Conservation (phyloP, 208 protist genomes). For the Leptomonas seymouri region DNA sequence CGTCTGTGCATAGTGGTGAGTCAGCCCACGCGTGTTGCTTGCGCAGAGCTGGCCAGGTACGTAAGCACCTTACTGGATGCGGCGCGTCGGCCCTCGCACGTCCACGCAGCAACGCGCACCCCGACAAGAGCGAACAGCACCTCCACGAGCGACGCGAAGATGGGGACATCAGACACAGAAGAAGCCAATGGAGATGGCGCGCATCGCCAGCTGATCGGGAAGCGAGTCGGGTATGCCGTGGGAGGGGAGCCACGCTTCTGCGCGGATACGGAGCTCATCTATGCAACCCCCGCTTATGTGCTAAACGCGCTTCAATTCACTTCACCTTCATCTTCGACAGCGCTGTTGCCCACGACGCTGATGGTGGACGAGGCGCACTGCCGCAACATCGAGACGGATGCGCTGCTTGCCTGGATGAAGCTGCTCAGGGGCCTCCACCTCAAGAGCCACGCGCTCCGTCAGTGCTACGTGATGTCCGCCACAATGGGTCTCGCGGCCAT, state of each 20-base stretch:
- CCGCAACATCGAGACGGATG: conserved; percentile 70
- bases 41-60: conserved; percentile 65
- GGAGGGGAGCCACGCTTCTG: conserved; percentile 56
- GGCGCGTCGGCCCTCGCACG: neutral
- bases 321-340: neutral
- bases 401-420: conserved; percentile 66
- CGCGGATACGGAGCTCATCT: conserved; percentile 71
- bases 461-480: conserved; percentile 79
- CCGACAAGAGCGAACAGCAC: neutral
- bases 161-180: neutral
- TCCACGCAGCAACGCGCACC: neutral
- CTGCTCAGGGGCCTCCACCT: conserved; percentile 2
- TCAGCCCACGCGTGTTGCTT: conserved; percentile 82
- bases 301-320: conserved; percentile 48
- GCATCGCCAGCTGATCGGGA: conserved; percentile 27
- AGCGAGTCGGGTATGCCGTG: conserved; percentile 78
- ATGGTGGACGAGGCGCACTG: conserved; percentile 84
- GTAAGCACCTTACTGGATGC: conserved; percentile 31
- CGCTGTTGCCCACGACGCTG: conserved; percentile 61
- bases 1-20: conserved; percentile 76
- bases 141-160: neutral
- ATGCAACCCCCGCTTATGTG: conserved; percentile 74
- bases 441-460: conserved; percentile 25
- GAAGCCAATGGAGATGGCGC: neutral
- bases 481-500: conserved; percentile 59